Evolutionary conservation across 2,329 filamentous ascomycete species (phyloP), one percentile per base, ranked within the genome.

Genomic region (Xylaria sp.): DNA sequence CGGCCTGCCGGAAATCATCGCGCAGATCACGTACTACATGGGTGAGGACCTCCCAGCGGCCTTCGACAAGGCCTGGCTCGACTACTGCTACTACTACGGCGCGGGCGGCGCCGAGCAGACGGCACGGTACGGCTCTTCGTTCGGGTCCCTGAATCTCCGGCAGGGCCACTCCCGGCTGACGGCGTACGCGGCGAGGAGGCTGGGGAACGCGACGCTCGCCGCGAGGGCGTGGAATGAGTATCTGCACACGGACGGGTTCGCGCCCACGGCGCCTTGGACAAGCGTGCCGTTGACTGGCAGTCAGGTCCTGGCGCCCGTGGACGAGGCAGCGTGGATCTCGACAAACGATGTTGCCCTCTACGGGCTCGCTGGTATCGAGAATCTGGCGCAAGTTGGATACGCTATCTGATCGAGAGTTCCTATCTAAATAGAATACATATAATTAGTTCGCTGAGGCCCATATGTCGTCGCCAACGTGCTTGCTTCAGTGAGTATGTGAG

Each of bases 161-260:
- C 88, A 90, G 73, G 87, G 84, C 0, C 88, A 90, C 73, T 88
- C 87, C 1, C 82, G 87, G 1, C 79, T 89, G 7, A 85, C 87
- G 1, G 88, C 87, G 0, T 89, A 86, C 71, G 84, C 81, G 1
- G 85, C 86, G 0, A 74, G 77, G 24, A 78, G 81, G 63, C 74
- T 77, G 0, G 76, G 77, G 4, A 87, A 88, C 63, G 77, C 76
- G 0, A 85, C 82, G 0, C 78, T 87, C 3, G 86, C 85, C 0
- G 71, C 78, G 17, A 80, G 85, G 1, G 86, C 86, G 0, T 89
- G 87, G 87, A 76, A 78, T 0, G 85, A 88, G 75, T 89, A 87
- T 70, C 82, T 83, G 24, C 77, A 79, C 51, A 82, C 80, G 4
- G 83, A 85, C 66, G 86, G 86, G 0, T 79, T 84, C 6, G 79